Base-by-base conservation (phyloP, 2,329 filamentous ascomycete species). In the Aureobasidium namibiae region DNA sequence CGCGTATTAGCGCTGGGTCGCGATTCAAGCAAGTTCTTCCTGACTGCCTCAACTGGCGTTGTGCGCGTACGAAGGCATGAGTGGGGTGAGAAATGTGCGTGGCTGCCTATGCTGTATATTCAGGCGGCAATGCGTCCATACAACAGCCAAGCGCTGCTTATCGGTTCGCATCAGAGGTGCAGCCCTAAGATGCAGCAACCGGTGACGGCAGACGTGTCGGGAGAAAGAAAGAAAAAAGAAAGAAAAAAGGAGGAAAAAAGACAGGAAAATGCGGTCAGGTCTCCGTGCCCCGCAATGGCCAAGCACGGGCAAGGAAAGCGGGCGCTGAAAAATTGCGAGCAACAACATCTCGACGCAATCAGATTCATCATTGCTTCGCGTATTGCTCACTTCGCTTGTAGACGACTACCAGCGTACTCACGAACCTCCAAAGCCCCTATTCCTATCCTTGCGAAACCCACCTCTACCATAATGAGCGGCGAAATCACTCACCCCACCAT, bases 401-500 rank as follows among this genome's bases (percentile, higher is more conserved):
- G 33, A 57, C 21, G 33, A 38, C 54, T 57, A 33, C 42, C 54
- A 21, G 54, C 42, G 33, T 39, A 46, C 13, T 39, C 42, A 14
- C 31, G 42, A 57, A 39, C n/a, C 42, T 48, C 33, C 14, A 48
- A 33, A 46, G 29, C 33, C 6, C 42, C 41, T 23, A 48, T 39
- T 16, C 16, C 31, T 4, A 46, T 23, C 33, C 42, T 38, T 38
- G 39, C 42, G 26, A 57, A 38, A 31, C 48, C 11, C 14, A 11
- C 18, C 11, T 2, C 18, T 26, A 29, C 26, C 13, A 59, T 16
- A 69, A 89, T 89, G 86, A 76, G 79, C 75, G 82, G 79, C 75
- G 82, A 89, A 71, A 83, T 89, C 75, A 82, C 80, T 66, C 87
- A 90, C 81, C 83, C 85, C 73, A 89, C 87, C 72, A 90, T 90